Conservation (phyloP, 441 rosid genomes). For the Eutrema salsugineum region DNA sequence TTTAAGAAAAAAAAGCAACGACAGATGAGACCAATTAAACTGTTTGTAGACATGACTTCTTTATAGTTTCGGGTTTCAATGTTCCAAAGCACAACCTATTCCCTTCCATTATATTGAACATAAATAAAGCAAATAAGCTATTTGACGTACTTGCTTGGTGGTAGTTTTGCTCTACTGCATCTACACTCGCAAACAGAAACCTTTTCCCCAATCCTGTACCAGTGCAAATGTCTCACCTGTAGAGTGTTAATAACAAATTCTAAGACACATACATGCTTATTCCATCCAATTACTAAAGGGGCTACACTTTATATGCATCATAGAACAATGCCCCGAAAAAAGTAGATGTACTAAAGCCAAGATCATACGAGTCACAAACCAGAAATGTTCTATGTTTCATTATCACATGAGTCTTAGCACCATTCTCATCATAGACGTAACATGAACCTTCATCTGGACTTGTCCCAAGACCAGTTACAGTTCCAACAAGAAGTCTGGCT, state of each 20-base stretch:
- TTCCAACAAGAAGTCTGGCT: slow-evolving; percentile 61
- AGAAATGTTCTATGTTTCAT: slow-evolving; percentile 91
- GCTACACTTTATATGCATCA: slow-evolving; percentile 9
- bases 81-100: not conserved
- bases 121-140: not conserved
- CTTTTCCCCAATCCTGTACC: slow-evolving; percentile 70
- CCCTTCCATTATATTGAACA: not conserved
- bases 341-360: not conserved
- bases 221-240: slow-evolving; percentile 96
- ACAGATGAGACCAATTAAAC: not conserved
- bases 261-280: not conserved
- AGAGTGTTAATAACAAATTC: slow-evolving; percentile 9
- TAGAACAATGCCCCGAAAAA: not conserved
- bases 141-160: slow-evolving; percentile 85
- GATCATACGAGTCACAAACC: slow-evolving; percentile 51
- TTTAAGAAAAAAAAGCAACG: not conserved
- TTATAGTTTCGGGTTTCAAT: not conserved
- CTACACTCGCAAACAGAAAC: slow-evolving; percentile 88
- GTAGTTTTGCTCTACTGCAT: slow-evolving; percentile 81
- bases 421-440: slow-evolving; percentile 63
- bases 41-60: not conserved
- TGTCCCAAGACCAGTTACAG: slow-evolving; percentile 68
- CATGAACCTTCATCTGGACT: slow-evolving; percentile 84
- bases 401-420: slow-evolving; percentile 79
- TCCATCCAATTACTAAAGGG: not conserved